Conservation (phyloP, 2,329 filamentous ascomycete genomes). For the Ascochyta lentis region DNA sequence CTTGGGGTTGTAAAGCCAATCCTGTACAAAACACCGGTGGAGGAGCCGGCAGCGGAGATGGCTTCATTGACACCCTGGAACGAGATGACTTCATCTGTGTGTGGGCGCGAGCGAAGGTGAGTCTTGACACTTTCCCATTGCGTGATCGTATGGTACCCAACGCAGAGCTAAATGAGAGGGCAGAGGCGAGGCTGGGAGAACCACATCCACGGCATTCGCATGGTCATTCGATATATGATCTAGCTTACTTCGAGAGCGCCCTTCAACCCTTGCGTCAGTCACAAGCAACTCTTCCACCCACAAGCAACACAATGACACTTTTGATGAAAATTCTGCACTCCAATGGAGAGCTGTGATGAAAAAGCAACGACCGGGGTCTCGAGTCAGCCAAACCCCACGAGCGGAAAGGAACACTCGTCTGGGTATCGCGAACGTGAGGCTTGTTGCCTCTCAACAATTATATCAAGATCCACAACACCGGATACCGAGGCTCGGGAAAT, state of each 20-base stretch:
- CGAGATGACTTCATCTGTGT: conserved; percentile 26
- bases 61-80: conserved; percentile 23
- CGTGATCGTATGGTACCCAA: not conserved
- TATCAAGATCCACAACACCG: conserved; percentile 1
- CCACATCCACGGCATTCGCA: conserved; percentile 22
- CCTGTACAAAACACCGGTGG: conserved; percentile 10
- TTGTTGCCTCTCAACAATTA: conserved; percentile 11
- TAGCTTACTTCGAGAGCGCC: not conserved
- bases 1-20: conserved; percentile 21
- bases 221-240: conserved; percentile 20
- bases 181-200: conserved; percentile 29
- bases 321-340: not conserved
- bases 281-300: not conserved
- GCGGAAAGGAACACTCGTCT: not conserved
- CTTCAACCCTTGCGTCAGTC: not conserved
- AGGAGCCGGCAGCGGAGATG: conserved; percentile 23
- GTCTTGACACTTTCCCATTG: not conserved
- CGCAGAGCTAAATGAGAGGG: not conserved
- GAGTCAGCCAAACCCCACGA: not conserved
- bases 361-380: not conserved
- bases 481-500: conserved; percentile 9
- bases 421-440: not conserved
- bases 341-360: not conserved
- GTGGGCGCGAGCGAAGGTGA: conserved; percentile 32
- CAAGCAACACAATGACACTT: not conserved